phyloP scores from a whole-genome alignment of 208 protist genomes.

The Acanthamoeba culbertsoni region DNA sequence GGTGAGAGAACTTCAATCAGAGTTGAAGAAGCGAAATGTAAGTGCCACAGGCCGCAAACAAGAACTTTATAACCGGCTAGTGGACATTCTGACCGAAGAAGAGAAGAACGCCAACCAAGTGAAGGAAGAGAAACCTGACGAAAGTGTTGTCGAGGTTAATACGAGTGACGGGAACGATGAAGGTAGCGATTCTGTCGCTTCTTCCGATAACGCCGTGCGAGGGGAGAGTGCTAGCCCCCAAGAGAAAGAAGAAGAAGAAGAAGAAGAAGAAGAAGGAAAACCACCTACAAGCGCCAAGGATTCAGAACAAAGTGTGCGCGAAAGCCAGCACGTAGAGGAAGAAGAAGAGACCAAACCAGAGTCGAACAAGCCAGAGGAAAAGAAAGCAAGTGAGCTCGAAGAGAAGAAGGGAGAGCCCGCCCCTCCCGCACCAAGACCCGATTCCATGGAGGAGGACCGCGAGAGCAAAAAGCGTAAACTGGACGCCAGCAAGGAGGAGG shows the following conservation, averaged over 20 bases:
- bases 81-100: background rate
- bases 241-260: background rate
- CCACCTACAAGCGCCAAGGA: background rate
- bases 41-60: background rate
- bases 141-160: too few relatives aligned
- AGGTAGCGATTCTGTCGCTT: too few relatives aligned
- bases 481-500: background rate
- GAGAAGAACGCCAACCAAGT: background rate
- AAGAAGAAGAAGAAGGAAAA: conserved; percentile 1
- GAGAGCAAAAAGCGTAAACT: conserved; percentile 6
- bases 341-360: background rate
- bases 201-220: too few relatives aligned
- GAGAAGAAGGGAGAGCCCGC: background rate
- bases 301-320: background rate
- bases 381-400: background rate
- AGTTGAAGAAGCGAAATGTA: background rate
- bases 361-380: background rate
- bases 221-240: background rate
- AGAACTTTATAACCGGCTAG: background rate
- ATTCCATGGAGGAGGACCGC: conserved; percentile 5
- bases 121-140: background rate
- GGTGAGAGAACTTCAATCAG: conserved; percentile 39
- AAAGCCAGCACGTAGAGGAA: background rate
- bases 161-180: background rate
- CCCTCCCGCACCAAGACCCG: too few relatives aligned